A percentile compares a stretch with the other conserved stretches of the same genome.
Conservation (phyloP, 345 rosid genomes). For the Brassica juncea region DNA sequence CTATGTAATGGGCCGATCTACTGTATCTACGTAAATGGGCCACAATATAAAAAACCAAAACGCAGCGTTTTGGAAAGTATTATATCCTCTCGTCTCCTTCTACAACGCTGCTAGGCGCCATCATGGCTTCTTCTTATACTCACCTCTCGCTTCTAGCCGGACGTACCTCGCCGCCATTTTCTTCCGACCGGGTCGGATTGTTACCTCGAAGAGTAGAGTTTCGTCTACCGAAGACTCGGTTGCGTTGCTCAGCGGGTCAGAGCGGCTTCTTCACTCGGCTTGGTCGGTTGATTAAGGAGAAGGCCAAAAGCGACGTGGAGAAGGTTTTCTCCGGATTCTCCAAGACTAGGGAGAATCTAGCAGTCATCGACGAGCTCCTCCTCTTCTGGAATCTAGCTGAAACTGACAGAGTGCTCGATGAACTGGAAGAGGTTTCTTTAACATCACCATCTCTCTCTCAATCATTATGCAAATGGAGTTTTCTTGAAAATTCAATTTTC, state of each 20-base stretch:
- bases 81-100: conserved; percentile 4
- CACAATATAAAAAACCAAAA: neutral
- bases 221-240: conserved; percentile 32
- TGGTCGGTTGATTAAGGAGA: conserved; percentile 86
- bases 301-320: conserved; percentile 90
- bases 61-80: conserved; percentile 28
- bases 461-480: neutral
- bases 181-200: conserved; percentile 19
- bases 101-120: conserved; percentile 14
- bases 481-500: neutral
- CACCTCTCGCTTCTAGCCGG: conserved; percentile 58
- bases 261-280: conserved; percentile 89
- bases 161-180: conserved; percentile 35
- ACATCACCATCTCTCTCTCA: neutral
- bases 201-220: conserved; percentile 1
- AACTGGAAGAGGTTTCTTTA: conserved; percentile 74
- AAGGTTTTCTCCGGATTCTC: conserved; percentile 91
- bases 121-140: conserved; percentile 46
- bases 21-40: neutral
- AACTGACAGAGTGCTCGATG: conserved; percentile 90
- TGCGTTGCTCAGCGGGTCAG: conserved; percentile 69
- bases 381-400: conserved; percentile 97
- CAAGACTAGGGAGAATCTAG: conserved; percentile 87
- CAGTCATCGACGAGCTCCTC: conserved; percentile 87
- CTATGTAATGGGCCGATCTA: too few species aligned